phyloP scores from a whole-genome alignment of 495 filamentous ascomycete genomes.

The Neurospora cerealis region DNA sequence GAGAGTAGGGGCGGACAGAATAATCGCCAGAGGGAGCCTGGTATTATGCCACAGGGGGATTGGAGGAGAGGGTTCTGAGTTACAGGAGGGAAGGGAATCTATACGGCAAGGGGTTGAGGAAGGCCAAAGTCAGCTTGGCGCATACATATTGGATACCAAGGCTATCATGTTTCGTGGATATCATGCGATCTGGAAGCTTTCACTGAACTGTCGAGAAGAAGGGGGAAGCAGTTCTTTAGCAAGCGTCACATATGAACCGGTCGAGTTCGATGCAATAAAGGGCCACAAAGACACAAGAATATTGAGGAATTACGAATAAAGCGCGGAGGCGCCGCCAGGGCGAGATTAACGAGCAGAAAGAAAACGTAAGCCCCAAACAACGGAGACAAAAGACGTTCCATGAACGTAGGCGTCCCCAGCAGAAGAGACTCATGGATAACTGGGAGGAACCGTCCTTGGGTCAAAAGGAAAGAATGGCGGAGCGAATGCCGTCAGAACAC shows the following conservation, averaged over 20 bases:
- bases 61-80: constrained; percentile 41
- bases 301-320: too few species aligned
- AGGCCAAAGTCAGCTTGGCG: background rate
- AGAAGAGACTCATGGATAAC: background rate
- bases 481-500: background rate
- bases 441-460: background rate
- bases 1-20: constrained; percentile 15
- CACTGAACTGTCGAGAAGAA: background rate
- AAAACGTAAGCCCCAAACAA: too few species aligned
- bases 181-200: background rate
- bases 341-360: too few species aligned
- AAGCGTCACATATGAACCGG: too few species aligned
- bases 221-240: too few species aligned
- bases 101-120: background rate
- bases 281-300: too few species aligned
- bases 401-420: too few species aligned
- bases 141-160: background rate
- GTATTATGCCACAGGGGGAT: constrained; percentile 40
- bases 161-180: background rate
- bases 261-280: too few species aligned
- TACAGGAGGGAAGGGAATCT: background rate
- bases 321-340: too few species aligned
- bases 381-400: too few species aligned
- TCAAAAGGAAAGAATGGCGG: background rate
- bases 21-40: background rate